phyloP scores from a whole-genome alignment of 768 basidiomycete species.

The Phanerodontia chrysosporium region DNA sequence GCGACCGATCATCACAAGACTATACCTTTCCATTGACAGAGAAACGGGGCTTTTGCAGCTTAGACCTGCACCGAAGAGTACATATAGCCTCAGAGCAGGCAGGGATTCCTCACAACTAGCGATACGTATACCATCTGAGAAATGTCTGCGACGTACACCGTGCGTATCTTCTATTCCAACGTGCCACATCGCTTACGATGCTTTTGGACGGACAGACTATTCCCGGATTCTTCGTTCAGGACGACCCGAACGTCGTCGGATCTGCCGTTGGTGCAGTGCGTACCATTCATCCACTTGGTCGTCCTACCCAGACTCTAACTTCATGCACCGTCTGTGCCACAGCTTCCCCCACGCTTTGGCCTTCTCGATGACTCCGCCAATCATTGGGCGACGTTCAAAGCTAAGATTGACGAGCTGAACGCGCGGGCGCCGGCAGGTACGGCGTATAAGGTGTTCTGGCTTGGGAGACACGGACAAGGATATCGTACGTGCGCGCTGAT shows the following conservation, averaged over 20 bases:
- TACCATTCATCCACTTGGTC: background rate
- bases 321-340: background rate
- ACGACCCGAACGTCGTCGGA: slow-evolving; percentile 26
- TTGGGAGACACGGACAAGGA: slow-evolving; percentile 72
- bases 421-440: slow-evolving; percentile 30
- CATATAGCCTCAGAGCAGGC: background rate
- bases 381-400: slow-evolving; percentile 46
- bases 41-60: background rate
- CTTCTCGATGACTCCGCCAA: slow-evolving; percentile 45
- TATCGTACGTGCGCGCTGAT: slow-evolving; percentile 46
- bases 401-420: slow-evolving; percentile 45
- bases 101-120: background rate
- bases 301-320: background rate
- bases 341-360: slow-evolving; percentile 59
- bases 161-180: background rate
- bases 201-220: slow-evolving; percentile 17
- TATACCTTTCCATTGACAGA: background rate
- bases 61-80: background rate
- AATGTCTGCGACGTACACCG: background rate
- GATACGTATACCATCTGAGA: background rate
- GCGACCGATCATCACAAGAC: background rate
- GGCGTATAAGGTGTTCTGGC: slow-evolving; percentile 59
- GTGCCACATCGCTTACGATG: background rate
- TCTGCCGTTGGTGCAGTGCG: slow-evolving; percentile 29
- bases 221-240: slow-evolving; percentile 42